A percentile compares a stretch with the other conserved stretches of the same genome.
phyloP scores from a whole-genome alignment of 768 basidiomycete species.

The Lactifluus piperatus region DNA sequence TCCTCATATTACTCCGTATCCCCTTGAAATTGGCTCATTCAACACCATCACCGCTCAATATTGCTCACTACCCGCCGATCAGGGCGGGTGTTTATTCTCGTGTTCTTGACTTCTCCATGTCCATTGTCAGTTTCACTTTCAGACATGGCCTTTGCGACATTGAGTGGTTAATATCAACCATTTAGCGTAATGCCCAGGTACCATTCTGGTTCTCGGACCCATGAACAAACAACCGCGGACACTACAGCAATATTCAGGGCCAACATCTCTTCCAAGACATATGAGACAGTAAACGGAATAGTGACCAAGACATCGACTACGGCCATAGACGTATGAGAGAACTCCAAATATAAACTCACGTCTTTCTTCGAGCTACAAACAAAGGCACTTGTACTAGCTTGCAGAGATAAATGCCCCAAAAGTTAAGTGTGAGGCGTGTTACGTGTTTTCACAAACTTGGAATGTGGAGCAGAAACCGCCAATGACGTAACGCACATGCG shows the following conservation, averaged over 20 bases:
- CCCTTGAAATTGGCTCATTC: too few relatives aligned
- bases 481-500: conserved; percentile 34
- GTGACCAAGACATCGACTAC: conserved; percentile 9
- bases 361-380: not conserved
- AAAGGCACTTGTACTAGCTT: not conserved
- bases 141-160: too few relatives aligned
- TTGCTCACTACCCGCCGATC: too few relatives aligned
- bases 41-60: too few relatives aligned
- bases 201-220: conserved; percentile 22
- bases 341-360: not conserved
- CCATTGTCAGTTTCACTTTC: too few relatives aligned
- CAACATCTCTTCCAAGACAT: conserved; percentile 25
- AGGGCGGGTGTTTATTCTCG: too few relatives aligned
- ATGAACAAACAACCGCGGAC: conserved; percentile 24
- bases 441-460: conserved; percentile 25
- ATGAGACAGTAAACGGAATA: conserved; percentile 41
- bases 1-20: too few relatives aligned
- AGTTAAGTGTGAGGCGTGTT: not conserved
- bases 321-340: not conserved
- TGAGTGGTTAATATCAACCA: too few relatives aligned
- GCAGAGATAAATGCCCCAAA: not conserved
- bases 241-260: conserved; percentile 19
- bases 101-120: too few relatives aligned
- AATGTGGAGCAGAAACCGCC: conserved; percentile 39
- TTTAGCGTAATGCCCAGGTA: too few relatives aligned